Base-by-base conservation (phyloP, 768 basidiomycete species). In the Suillus subluteus region DNA sequence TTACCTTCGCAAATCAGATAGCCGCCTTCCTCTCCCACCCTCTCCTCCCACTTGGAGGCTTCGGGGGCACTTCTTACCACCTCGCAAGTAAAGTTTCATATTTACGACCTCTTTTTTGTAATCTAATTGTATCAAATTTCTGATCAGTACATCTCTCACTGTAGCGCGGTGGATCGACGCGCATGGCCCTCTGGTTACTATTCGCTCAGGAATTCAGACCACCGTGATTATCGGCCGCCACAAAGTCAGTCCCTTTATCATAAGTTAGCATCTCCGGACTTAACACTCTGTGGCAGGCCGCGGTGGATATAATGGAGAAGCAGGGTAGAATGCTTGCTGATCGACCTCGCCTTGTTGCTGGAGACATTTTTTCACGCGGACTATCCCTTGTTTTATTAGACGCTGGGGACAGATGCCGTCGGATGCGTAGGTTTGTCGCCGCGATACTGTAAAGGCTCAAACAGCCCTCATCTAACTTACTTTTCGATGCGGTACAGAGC, bases 251-350 rank as follows among this genome's bases (percentile, higher is more conserved):
- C 6, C 23, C 50, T 26, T 26, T 15, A 26, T 15, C 15, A 26
- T 26, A 26, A 16, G 6, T 26, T 7, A 23, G 6, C 26, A 52
- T 16, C 1, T 50, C 3, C 50, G 15, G 23, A 16, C 13, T 52
- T 12, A 52, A 26, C 15, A 61, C 15, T 6, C 21, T 2, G 21
- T 43, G 13, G 15, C 32, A 65, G 64, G 55, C 18, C 9, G 64
- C 37, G 6, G 78, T 85, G 1, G 84, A 86, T 7, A 82, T 87
- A 63, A 83, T 87, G 84, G 86, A 87, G 72, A 83, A 83, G 65
- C 83, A 86, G 69, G 85, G 86, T 0, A 83, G 82, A 1, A 68
- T 76, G 0, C 74, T 69, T 7, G 50, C 50, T 52, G 50, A 26
- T 52, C 50, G 50, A 52, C 50, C 50, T 26, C 23, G 1, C 6